Conservation (phyloP, 257 asterid species). For the Nicotiana otophora region DNA sequence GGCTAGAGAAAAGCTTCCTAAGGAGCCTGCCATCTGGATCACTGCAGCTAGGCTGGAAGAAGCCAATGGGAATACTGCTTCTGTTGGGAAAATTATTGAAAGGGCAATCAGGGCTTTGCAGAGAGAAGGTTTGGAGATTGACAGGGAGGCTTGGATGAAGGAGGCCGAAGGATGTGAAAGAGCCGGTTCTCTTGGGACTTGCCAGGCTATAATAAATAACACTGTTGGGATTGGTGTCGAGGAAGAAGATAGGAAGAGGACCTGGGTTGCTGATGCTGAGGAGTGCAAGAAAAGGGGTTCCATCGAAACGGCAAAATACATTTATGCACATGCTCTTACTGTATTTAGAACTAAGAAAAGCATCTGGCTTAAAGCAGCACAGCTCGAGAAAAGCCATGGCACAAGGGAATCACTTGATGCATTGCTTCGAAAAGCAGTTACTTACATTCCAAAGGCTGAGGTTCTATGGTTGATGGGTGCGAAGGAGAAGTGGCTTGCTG, state of each 20-base stretch:
- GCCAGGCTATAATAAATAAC: slow-evolving; percentile 75
- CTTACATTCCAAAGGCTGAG: slow-evolving; percentile 83
- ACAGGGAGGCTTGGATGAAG: slow-evolving; percentile 90
- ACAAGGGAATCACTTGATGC: slow-evolving; percentile 82
- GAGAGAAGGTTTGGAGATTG: slow-evolving; percentile 82
- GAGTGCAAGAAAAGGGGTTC: slow-evolving; percentile 93
- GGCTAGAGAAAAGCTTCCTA: slow-evolving; percentile 75
- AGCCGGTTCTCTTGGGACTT: slow-evolving; percentile 80
- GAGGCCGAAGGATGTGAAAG: slow-evolving; percentile 95
- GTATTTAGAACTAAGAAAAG: slow-evolving; percentile 83
- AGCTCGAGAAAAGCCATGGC: slow-evolving; percentile 92
- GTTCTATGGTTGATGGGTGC: slow-evolving; percentile 97
- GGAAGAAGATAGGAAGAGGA: slow-evolving; percentile 90
- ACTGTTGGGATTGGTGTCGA: slow-evolving; percentile 87
- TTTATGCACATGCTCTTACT: slow-evolving; percentile 74
- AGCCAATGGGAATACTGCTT: slow-evolving; percentile 62
- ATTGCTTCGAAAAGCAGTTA: slow-evolving; percentile 75
- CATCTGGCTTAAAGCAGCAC: slow-evolving; percentile 98
- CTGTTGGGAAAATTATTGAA: slow-evolving; percentile 74
- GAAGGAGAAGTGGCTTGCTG: slow-evolving; percentile 98
- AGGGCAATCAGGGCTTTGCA: slow-evolving; percentile 79
- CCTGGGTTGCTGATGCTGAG: slow-evolving; percentile 98
- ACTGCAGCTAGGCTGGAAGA: slow-evolving; percentile 93
- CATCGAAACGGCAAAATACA: slow-evolving; percentile 86
- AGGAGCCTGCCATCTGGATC: slow-evolving; percentile 90